Evolutionary conservation across 202 grass and related monocot genomes (phyloP).

Genomic region (Bolboschoenoplectus hybrid): DNA sequence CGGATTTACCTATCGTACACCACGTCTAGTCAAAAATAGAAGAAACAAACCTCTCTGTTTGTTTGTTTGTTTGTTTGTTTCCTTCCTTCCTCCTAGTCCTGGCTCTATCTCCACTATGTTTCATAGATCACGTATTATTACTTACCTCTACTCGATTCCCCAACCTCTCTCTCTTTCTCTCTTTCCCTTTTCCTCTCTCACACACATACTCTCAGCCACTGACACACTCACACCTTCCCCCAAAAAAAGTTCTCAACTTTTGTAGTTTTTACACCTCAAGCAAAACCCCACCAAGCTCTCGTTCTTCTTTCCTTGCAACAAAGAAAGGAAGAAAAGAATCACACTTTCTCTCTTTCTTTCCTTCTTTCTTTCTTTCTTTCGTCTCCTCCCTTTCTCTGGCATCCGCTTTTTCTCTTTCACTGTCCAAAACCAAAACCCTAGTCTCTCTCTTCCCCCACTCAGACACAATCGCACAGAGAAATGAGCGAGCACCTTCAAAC

Average conservation of each 20-base stretch:
- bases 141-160: constrained; percentile 19
- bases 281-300: constrained; percentile 26
- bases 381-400: background rate
- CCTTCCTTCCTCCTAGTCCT: background rate
- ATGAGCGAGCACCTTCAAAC: constrained; percentile 39
- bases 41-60: background rate
- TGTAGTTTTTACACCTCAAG: constrained; percentile 40
- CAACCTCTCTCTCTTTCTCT: background rate
- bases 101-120: background rate
- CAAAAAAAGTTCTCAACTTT: constrained; percentile 31
- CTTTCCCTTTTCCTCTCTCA: too few species aligned
- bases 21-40: constrained; percentile 34
- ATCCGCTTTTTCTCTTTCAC: background rate
- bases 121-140: constrained; percentile 23
- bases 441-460: background rate
- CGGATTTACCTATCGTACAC: background rate
- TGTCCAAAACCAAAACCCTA: constrained; percentile 29
- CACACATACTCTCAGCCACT: background rate
- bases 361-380: background rate
- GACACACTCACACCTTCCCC: constrained; percentile 16
- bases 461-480: constrained; percentile 21
- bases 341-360: background rate
- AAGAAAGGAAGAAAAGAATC: background rate
- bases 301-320: background rate
- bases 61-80: background rate